A percentile compares a stretch with the other conserved stretches of the same genome.
These are phyloP conservation scores for Fusarium clavum DNA, from an alignment of 2,329 filamentous ascomycete species.

Conservation along the genomic window DNA sequence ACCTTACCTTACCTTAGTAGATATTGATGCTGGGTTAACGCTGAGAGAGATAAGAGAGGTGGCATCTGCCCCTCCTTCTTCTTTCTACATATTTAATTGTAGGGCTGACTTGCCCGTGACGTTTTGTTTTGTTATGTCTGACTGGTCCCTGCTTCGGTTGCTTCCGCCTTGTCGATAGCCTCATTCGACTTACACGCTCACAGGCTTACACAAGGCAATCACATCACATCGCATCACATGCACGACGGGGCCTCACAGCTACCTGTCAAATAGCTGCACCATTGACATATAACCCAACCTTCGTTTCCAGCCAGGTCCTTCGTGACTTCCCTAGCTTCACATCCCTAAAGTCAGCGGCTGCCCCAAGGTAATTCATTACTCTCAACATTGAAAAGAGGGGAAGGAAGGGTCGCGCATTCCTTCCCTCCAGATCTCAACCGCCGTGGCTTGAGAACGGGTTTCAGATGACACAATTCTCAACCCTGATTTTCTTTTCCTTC, in stretches of 20 bases:
- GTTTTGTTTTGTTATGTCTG: constrained; percentile 2
- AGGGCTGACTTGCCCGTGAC: constrained; percentile 12
- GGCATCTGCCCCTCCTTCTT: constrained; percentile 9
- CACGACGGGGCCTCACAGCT: not conserved
- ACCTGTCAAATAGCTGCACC: constrained; percentile 4
- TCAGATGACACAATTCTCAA: constrained; percentile 18
- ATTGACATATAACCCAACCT: not conserved
- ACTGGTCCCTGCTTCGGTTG: constrained; percentile 6
- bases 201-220: not conserved
- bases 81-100: not conserved
- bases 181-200: constrained; percentile 4
- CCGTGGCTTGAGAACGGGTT: constrained; percentile 22
- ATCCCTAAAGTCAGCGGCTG: not conserved
- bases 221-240: constrained; percentile 26
- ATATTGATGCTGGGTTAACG: constrained; percentile 22
- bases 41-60: constrained; percentile 12
- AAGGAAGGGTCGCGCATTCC: constrained; percentile 9
- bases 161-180: constrained; percentile 13
- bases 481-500: constrained; percentile 8
- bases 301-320: not conserved
- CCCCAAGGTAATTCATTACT: not conserved
- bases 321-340: not conserved
- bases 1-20: not conserved
- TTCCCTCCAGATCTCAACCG: constrained; percentile 1
- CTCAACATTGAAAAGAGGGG: constrained; percentile 10